Percentiles rank a stretch among this genome's conserved stretches.
These are phyloP conservation scores for Microcos paniculata DNA, from an alignment of 345 rosid genomes.

Conservation along the genomic window DNA sequence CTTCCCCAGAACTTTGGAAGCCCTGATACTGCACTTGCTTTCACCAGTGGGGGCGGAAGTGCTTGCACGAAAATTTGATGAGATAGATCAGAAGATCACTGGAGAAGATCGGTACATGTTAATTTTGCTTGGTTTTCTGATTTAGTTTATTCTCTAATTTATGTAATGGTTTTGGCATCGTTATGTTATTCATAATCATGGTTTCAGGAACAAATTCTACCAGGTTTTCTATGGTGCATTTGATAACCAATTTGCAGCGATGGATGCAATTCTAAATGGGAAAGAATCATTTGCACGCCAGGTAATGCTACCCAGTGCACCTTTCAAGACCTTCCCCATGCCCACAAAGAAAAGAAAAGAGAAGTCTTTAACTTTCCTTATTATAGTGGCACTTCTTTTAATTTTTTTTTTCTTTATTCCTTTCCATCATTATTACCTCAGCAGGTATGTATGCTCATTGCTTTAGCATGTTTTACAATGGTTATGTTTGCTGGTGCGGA, in stretches of 20 bases:
- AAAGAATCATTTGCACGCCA: conserved; percentile 73
- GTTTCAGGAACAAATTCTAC: conserved; percentile 73
- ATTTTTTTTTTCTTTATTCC: conserved; percentile 25
- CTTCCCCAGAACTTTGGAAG: conserved; percentile 92
- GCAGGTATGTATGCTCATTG: conserved; percentile 10
- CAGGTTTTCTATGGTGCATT: conserved; percentile 69
- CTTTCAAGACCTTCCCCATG: conserved; percentile 23
- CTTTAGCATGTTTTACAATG: conserved; percentile 23
- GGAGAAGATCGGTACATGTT: conserved; percentile 61
- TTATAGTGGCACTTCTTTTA: conserved; percentile 21
- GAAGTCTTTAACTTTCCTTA: conserved; percentile 23
- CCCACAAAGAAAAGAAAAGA: background rate
- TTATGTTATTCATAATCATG: conserved; percentile 18
- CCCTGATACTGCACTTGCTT: conserved; percentile 75
- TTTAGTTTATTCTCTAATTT: conserved; percentile 14
- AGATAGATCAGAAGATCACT: conserved; percentile 55
- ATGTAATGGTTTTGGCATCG: conserved; percentile 3
- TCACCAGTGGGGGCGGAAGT: conserved; percentile 84
- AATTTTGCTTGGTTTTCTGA: background rate
- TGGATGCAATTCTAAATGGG: conserved; percentile 74
- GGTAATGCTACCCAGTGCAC: conserved; percentile 45
- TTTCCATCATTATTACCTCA: conserved; percentile 16
- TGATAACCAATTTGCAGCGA: conserved; percentile 84
- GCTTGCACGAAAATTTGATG: conserved; percentile 78
- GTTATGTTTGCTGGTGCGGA: background rate